Evolutionary conservation across 192 early-diverging fungal genomes (phyloP).

Genomic region (Entomortierella lignicola): DNA sequence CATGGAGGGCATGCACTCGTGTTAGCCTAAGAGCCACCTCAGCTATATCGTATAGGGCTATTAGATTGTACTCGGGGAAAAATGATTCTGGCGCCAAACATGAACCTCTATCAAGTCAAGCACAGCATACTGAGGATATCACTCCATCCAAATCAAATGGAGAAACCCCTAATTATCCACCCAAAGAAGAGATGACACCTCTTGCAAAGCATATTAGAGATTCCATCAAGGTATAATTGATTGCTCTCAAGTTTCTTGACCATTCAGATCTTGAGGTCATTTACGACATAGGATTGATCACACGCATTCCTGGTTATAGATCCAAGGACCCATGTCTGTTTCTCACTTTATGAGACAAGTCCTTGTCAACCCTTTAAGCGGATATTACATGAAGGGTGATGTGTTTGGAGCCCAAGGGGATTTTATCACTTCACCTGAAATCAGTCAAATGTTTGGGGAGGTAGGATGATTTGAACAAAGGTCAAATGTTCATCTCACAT

Average conservation of each 20-base stretch:
- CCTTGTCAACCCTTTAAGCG: conserved; percentile 86
- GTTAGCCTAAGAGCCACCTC: background rate
- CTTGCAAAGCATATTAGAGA: conserved; percentile 70
- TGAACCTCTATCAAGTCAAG: background rate
- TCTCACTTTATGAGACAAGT: conserved; percentile 91
- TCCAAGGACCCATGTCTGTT: conserved; percentile 80
- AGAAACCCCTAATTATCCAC: conserved; percentile 15
- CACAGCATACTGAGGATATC: background rate
- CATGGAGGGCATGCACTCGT: conserved; percentile 18
- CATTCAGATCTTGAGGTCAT: too few relatives aligned
- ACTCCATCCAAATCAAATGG: background rate
- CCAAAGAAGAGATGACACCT: conserved; percentile 65
- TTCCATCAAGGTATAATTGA: conserved; percentile 60
- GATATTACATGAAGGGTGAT: conserved; percentile 94
- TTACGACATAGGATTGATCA: too few relatives aligned
- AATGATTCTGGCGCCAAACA: conserved; percentile 4
- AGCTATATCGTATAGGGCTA: background rate
- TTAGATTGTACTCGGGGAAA: conserved; percentile 20
- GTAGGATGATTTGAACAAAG: conserved; percentile 53
- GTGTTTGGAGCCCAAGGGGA: conserved; percentile 93
- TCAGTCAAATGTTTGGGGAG: conserved; percentile 98
- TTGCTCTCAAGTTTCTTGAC: too few relatives aligned
- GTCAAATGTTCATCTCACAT: too few relatives aligned
- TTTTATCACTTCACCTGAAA: conserved; percentile 97
- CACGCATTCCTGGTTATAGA: conserved; percentile 28